These are phyloP conservation scores for Penicillium sp. DNA, from an alignment of 2,329 filamentous ascomycete species.

Conservation along the genomic window DNA sequence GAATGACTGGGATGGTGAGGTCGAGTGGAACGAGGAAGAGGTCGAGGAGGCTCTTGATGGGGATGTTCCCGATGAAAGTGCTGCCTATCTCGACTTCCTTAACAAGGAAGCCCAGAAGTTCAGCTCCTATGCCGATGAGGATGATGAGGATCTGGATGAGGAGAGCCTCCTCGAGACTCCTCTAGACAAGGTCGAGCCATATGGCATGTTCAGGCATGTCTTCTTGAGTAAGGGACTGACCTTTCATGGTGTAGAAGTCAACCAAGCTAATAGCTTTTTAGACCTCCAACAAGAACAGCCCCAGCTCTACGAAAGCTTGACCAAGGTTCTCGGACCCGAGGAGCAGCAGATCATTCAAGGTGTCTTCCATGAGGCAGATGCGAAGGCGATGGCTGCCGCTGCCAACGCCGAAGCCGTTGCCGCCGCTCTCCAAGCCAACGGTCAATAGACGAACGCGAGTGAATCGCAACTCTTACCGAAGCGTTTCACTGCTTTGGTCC, in stretches of 20 bases:
- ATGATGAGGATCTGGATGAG: constrained; percentile 87
- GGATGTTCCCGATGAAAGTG: constrained; percentile 81
- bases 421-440: constrained; percentile 34
- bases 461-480: neutral
- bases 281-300: constrained; percentile 87
- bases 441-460: constrained; percentile 23
- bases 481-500: constrained; percentile 1
- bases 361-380: constrained; percentile 66
- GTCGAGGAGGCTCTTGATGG: constrained; percentile 55
- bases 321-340: constrained; percentile 68
- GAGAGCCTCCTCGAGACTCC: constrained; percentile 89
- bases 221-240: constrained; percentile 70
- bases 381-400: constrained; percentile 43
- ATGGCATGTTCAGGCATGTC: constrained; percentile 76
- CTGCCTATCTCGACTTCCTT: constrained; percentile 90
- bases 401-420: constrained; percentile 36
- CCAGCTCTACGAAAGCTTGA: constrained; percentile 75
- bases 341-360: constrained; percentile 76
- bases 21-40: constrained; percentile 60
- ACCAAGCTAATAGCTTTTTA: constrained; percentile 40
- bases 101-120: constrained; percentile 91
- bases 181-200: constrained; percentile 91
- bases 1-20: constrained; percentile 73
- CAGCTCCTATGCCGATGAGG: constrained; percentile 62
- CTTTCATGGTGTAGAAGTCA: neutral